Evolutionary conservation across 2,329 filamentous ascomycete species (phyloP).

Genomic region (Penicillium sp.): DNA sequence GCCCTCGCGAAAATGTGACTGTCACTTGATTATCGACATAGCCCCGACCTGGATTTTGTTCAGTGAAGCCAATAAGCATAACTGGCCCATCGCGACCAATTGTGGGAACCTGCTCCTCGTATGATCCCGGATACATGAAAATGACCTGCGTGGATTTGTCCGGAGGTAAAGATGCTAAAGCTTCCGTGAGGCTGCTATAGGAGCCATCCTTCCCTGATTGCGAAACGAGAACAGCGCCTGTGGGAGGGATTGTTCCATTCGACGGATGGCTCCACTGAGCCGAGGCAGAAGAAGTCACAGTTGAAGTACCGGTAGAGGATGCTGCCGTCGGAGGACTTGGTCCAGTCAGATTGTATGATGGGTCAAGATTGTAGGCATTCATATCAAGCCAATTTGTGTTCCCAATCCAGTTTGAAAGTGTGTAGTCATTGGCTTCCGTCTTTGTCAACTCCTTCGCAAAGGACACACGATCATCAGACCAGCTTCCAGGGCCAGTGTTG

Average conservation of each 20-base stretch:
- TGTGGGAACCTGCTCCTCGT: constrained; percentile 19
- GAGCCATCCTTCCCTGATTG: constrained; percentile 27
- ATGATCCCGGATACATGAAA: constrained; percentile 27
- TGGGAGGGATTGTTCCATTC: constrained; percentile 39
- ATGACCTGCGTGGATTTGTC: constrained; percentile 33
- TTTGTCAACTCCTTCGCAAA: constrained; percentile 36
- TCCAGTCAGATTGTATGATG: constrained; percentile 30
- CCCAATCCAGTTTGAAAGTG: constrained; percentile 36
- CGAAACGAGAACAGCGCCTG: constrained; percentile 42
- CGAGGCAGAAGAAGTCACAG: constrained; percentile 17
- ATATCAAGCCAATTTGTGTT: constrained; percentile 42
- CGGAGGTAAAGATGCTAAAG: constrained; percentile 33
- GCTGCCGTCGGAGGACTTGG: constrained; percentile 16
- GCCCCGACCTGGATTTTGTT: constrained; percentile 15
- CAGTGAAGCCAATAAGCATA: constrained; percentile 17
- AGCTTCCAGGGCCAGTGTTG: constrained; percentile 31
- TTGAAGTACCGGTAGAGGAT: constrained; percentile 16
- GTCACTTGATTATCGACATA: constrained; percentile 14
- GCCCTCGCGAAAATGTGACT: constrained; percentile 20
- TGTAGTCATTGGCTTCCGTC: constrained; percentile 33
- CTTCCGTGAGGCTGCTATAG: constrained; percentile 33
- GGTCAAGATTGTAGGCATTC: constrained; percentile 36
- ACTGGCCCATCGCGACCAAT: constrained; percentile 17
- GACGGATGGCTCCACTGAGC: constrained; percentile 35
- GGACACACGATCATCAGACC: constrained; percentile 29